A percentile compares a stretch with the other conserved stretches of the same genome.
Evolutionary conservation across 176 grass and related monocot genomes (phyloP).

Genomic region (Ananas comosus): DNA sequence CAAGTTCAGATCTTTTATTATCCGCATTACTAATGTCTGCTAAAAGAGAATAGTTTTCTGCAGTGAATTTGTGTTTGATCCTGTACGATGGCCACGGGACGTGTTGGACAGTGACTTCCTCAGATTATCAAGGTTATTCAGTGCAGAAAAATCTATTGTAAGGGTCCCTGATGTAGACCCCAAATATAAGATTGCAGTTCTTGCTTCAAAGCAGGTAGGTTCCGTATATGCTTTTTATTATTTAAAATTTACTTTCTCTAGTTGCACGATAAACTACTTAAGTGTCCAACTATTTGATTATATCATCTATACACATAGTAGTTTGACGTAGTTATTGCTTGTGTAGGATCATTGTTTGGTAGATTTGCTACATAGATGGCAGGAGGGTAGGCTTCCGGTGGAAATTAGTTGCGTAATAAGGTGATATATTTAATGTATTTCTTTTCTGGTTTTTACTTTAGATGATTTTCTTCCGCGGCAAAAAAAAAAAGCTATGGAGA

Average conservation of each 20-base stretch:
- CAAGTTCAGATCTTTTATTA: background rate
- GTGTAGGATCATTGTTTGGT: conserved; percentile 79
- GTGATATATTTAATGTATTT: conserved; percentile 15
- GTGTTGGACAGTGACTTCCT: conserved; percentile 54
- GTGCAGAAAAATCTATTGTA: conserved; percentile 47
- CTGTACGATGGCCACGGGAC: conserved; percentile 48
- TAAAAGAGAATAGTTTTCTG: conserved; percentile 16
- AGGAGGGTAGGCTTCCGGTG: conserved; percentile 67
- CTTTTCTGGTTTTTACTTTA: background rate
- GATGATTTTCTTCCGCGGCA: background rate
- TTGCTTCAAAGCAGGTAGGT: conserved; percentile 72
- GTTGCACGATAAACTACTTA: background rate
- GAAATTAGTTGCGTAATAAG: conserved; percentile 80
- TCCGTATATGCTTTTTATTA: background rate
- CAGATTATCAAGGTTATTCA: conserved; percentile 40
- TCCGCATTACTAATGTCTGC: conserved; percentile 4
- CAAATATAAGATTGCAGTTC: conserved; percentile 80
- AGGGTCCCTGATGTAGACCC: conserved; percentile 62
- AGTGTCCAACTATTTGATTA: background rate
- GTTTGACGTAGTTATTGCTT: background rate
- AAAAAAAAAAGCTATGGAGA: background rate
- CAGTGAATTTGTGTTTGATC: conserved; percentile 71
- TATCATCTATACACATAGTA: background rate
- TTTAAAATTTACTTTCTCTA: background rate
- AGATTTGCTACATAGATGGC: conserved; percentile 73